phyloP scores from a whole-genome alignment of 805 yeast genomes.

The Yamadazyma nakazawae region DNA sequence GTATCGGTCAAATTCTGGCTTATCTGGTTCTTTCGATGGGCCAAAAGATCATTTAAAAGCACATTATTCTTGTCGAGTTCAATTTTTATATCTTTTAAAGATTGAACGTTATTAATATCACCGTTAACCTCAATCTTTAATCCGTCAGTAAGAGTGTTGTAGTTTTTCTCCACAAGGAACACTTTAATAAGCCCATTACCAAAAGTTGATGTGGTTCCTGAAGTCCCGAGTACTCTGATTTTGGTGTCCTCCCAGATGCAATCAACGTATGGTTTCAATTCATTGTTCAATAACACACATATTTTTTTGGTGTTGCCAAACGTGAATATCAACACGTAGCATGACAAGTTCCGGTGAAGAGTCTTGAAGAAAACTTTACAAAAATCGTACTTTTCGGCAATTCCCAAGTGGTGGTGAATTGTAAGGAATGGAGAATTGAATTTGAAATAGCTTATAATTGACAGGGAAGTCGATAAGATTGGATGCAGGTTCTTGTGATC shows the following conservation, averaged over 20 bases:
- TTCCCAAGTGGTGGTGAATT: constrained; percentile 12
- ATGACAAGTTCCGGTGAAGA: constrained; percentile 25
- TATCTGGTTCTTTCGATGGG: constrained; percentile 1
- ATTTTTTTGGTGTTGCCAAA: constrained; percentile 9
- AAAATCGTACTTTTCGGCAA: constrained; percentile 18
- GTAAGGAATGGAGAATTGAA: constrained; percentile 29
- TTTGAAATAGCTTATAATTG: constrained; percentile 24
- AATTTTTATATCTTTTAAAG: constrained; percentile 12
- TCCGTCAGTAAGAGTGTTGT: constrained; percentile 22
- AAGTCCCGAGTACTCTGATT: constrained; percentile 28
- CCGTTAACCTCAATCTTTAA: constrained; percentile 8
- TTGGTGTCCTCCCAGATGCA: constrained; percentile 25
- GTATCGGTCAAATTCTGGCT: constrained; percentile 3
- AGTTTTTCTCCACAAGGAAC: constrained; percentile 17
- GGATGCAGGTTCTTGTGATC: constrained; percentile 10
- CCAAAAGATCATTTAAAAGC: constrained; percentile 1
- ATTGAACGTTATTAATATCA: neutral
- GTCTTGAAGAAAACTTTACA: constrained; percentile 23
- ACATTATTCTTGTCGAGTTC: constrained; percentile 2
- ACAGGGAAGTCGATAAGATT: constrained; percentile 19
- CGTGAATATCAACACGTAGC: constrained; percentile 25
- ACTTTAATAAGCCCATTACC: constrained; percentile 28
- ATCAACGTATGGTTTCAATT: constrained; percentile 29
- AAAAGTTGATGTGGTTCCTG: constrained; percentile 34
- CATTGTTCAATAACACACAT: constrained; percentile 25